Evolutionary conservation across 1,139 yeast genomes (phyloP).

Genomic region (Yamadazyma pseudoaaseri): DNA sequence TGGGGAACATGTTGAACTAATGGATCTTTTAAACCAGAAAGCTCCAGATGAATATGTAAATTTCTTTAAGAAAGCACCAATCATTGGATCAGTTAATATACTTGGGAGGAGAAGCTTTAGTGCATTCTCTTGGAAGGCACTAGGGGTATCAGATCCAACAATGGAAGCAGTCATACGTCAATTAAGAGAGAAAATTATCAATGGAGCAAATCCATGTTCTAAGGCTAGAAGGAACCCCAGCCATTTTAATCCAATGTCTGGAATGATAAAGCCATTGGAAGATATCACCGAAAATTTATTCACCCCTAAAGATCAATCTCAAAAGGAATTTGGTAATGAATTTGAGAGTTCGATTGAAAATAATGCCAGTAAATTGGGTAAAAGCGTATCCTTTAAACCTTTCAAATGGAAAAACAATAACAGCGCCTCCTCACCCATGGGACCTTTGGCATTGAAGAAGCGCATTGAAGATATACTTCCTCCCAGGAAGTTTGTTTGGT

Average conservation of each 20-base stretch:
- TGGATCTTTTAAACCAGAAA: conserved; percentile 4
- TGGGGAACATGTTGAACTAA: not conserved
- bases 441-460: conserved; percentile 12
- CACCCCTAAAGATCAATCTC: not conserved
- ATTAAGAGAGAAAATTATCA: not conserved
- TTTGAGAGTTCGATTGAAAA: too few species aligned
- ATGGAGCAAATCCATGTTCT: not conserved
- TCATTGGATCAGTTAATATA: conserved; percentile 3
- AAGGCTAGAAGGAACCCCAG: too few species aligned
- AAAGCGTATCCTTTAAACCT: not conserved
- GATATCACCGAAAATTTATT: not conserved
- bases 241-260: not conserved
- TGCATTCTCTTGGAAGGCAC: conserved; percentile 35
- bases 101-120: conserved; percentile 25
- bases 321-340: not conserved
- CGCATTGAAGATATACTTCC: conserved; percentile 46
- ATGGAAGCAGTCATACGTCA: not conserved
- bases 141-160: conserved; percentile 23
- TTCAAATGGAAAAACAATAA: not conserved
- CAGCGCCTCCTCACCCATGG: not conserved
- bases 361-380: too few species aligned
- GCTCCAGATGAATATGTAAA: conserved; percentile 5
- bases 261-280: not conserved
- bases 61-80: conserved; percentile 1
- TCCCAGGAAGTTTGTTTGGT: conserved; percentile 39